Evolutionary conservation across 495 filamentous ascomycete species (phyloP), one percentile per base, ranked within the genome.

Genomic region (Penicillium alfredii): DNA sequence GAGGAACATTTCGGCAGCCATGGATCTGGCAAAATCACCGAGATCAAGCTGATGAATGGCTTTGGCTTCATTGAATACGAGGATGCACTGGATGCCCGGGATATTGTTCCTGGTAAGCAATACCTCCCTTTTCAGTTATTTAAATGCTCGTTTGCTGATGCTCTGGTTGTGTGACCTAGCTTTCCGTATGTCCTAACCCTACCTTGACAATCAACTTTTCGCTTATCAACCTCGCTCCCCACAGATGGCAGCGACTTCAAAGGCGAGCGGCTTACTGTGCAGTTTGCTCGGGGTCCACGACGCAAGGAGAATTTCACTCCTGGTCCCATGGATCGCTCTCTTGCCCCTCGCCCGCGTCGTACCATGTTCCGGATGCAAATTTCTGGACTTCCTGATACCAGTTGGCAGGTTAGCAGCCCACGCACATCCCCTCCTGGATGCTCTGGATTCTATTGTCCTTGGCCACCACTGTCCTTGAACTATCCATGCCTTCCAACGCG

Each of bases 21-120:
- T 78, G 92, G 90, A 44, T 87, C 88, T 49, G 92, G 92, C 46
- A 89, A 94, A 61, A 96, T 98, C 51, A 90, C 82, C 39, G 92
- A 98, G 69, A 88, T 98, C 73, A 98, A 98, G 73, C 80, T 98
- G 45, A 98, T 97, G 93, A 95, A 93, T 60, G 92, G 92, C 46
- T 98, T 98, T 57, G 92, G 92, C 61, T 98, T 98, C 66, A 93
- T 98, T 57, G 93, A 98, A 61, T 98, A 97, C 64, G 90, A 96
- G 60, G 92, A 95, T 72, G 77, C 87, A 24, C 82, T 94, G 76
- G 92, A 97, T 72, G 93, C 92, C 41, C 82, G 88, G 47, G 92
- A 97, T 66, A 87, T 97, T 27, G 92, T 98, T 42, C 92, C 92
- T 58, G 88, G 92, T 98, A 75, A 66, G 80, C 11, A 19, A 10